These are phyloP conservation scores for Leptomonas pyrrhocoris DNA, from an alignment of 208 protist species.

Conservation along the genomic window DNA sequence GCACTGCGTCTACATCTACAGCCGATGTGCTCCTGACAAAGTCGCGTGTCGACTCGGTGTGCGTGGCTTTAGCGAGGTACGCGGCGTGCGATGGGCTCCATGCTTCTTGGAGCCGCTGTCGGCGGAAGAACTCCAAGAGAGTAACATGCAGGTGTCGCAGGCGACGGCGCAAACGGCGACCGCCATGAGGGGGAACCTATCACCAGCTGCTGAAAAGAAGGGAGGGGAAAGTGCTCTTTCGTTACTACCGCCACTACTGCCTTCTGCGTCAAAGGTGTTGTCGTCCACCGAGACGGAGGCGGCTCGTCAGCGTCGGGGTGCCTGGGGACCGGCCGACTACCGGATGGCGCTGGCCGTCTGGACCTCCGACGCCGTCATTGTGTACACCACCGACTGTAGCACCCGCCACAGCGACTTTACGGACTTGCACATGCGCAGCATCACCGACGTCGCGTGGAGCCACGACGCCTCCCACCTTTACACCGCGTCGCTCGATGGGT, in stretches of 20 bases:
- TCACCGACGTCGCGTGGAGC: conserved; percentile 87
- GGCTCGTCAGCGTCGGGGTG: conserved; percentile 26
- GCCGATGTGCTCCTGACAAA: conserved; percentile 59
- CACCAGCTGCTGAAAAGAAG: background rate
- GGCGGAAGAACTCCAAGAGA: conserved; percentile 14
- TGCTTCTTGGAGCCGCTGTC: conserved; percentile 74
- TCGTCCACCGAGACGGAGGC: background rate
- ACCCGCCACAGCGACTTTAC: conserved; percentile 88
- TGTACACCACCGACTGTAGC: conserved; percentile 85
- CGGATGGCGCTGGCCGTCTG: conserved; percentile 86
- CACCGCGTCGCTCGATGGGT: conserved; percentile 84
- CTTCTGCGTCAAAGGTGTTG: background rate
- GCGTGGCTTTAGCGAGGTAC: conserved; percentile 73
- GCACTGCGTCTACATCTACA: conserved; percentile 85
- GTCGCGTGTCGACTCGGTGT: conserved; percentile 62
- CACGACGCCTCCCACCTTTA: conserved; percentile 59
- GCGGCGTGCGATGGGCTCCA: conserved; percentile 79
- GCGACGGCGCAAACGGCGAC: background rate
- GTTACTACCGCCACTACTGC: background rate
- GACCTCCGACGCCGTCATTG: conserved; percentile 83
- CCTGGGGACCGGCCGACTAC: conserved; percentile 83
- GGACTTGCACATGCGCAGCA: conserved; percentile 89
- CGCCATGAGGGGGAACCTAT: background rate
- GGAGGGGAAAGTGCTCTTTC: background rate
- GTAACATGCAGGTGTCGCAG: conserved; percentile 12